A percentile compares a stretch with the other conserved stretches of the same genome.
These are phyloP conservation scores for Umbelopsis isabellina DNA, from an alignment of 192 early-diverging fungal genomes.

Conservation along the genomic window DNA sequence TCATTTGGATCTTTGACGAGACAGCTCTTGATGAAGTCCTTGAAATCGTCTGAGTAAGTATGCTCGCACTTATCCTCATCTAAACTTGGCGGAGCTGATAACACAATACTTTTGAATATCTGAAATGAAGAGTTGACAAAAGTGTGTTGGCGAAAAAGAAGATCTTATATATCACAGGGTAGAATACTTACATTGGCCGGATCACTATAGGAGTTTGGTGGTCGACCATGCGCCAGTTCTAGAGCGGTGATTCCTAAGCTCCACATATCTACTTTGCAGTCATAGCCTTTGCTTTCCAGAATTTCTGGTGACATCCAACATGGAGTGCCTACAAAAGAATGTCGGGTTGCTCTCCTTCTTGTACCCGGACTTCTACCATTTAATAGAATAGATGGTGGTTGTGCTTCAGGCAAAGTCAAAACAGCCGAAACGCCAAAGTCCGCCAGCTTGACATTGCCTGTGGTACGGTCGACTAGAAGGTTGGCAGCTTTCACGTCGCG, in stretches of 20 bases:
- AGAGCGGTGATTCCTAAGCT: slow-evolving; percentile 48
- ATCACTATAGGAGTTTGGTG: slow-evolving; percentile 42
- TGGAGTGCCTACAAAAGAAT: slow-evolving; percentile 69
- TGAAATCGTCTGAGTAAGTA: neutral
- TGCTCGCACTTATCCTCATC: neutral
- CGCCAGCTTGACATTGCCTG: slow-evolving; percentile 63
- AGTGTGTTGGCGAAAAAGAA: neutral
- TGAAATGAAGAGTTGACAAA: neutral
- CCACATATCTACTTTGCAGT: slow-evolving; percentile 53
- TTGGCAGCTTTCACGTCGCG: slow-evolving; percentile 75
- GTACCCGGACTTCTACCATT: slow-evolving; percentile 44
- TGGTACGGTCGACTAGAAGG: slow-evolving; percentile 57
- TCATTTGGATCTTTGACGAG: slow-evolving; percentile 22
- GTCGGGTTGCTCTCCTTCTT: slow-evolving; percentile 53
- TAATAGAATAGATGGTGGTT: neutral
- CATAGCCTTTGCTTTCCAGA: slow-evolving; percentile 38
- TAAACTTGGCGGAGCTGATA: slow-evolving; percentile 21
- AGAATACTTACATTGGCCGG: slow-evolving; percentile 30
- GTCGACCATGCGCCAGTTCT: slow-evolving; percentile 41
- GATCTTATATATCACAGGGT: neutral
- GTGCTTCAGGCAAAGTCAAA: slow-evolving; percentile 11
- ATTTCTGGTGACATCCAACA: slow-evolving; percentile 62
- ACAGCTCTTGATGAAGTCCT: slow-evolving; percentile 30
- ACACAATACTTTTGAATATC: slow-evolving; percentile 31
- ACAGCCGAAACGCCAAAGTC: slow-evolving; percentile 55